phyloP scores from a whole-genome alignment of 73 alveolate genomes.

The Symbiodinium natans region DNA sequence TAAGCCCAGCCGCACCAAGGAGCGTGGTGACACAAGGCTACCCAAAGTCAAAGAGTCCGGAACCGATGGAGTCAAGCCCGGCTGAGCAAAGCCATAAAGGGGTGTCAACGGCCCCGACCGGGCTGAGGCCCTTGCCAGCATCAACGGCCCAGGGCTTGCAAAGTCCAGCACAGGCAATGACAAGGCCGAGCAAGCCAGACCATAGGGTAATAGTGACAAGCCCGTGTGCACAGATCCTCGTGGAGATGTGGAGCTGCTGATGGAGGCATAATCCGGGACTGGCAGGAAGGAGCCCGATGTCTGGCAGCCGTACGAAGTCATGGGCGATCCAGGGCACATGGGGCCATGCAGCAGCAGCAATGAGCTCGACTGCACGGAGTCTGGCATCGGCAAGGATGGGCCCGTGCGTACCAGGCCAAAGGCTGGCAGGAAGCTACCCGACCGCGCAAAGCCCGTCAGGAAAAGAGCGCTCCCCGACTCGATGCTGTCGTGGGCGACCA shows the following conservation, averaged over 20 bases:
- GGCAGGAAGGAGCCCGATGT: background rate
- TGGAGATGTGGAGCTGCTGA: background rate
- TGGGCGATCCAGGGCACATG: background rate
- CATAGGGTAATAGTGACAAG: background rate
- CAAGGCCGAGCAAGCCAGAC: constrained; percentile 19
- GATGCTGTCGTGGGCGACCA: constrained; percentile 28
- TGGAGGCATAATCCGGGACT: background rate
- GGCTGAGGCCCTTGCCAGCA: background rate
- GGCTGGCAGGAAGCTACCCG: constrained; percentile 1
- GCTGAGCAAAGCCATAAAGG: constrained; percentile 14
- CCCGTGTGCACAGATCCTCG: background rate
- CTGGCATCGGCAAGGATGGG: background rate
- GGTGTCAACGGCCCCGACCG: background rate
- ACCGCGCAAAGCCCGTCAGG: constrained; percentile 38
- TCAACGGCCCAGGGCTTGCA: constrained; percentile 1
- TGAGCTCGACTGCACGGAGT: constrained; percentile 2
- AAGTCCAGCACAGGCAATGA: constrained; percentile 1
- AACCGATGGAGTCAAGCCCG: background rate
- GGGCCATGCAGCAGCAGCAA: background rate
- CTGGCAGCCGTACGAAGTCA: constrained; percentile 15
- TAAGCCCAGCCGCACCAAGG: background rate
- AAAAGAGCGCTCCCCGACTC: constrained; percentile 47
- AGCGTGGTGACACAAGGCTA: background rate
- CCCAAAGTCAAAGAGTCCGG: constrained; percentile 24
- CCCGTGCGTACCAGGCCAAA: constrained; percentile 30